Evolutionary conservation across 1,284 basidiomycete species (phyloP).

Genomic region (Agaricales sp.): DNA sequence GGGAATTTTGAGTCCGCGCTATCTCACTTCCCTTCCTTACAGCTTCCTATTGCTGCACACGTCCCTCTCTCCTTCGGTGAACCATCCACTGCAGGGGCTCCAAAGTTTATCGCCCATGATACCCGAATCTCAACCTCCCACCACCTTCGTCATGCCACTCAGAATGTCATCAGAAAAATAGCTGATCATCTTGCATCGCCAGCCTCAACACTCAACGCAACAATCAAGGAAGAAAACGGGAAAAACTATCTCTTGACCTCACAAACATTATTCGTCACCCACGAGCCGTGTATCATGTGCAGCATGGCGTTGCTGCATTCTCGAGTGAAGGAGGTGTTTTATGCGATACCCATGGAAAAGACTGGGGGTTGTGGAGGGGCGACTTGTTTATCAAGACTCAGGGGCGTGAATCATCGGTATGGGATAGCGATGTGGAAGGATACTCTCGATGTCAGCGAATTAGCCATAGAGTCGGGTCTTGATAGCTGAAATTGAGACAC

Average conservation of each 20-base stretch:
- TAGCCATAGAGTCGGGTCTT: no score
- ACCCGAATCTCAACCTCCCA: constrained; percentile 57
- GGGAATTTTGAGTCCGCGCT: neutral
- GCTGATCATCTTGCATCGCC: constrained; percentile 44
- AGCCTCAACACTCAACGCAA: constrained; percentile 11
- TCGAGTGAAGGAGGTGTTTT: constrained; percentile 77
- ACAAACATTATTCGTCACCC: constrained; percentile 75
- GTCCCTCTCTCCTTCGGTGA: constrained; percentile 53
- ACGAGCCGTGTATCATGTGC: constrained; percentile 95
- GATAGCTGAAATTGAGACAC: no score
- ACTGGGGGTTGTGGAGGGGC: constrained; percentile 71
- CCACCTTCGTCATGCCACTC: constrained; percentile 74
- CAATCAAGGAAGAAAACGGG: constrained; percentile 37
- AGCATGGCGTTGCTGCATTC: constrained; percentile 90
- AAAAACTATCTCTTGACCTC: constrained; percentile 81
- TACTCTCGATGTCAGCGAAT: no score
- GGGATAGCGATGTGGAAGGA: constrained; percentile 61
- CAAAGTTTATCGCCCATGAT: constrained; percentile 32
- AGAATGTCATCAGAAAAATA: constrained; percentile 65
- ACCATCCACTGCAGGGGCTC: constrained; percentile 45
- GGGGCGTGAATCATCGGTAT: constrained; percentile 79
- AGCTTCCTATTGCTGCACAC: constrained; percentile 73
- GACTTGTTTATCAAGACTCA: constrained; percentile 62
- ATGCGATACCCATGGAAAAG: constrained; percentile 56
- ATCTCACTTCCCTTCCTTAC: constrained; percentile 5